Base-by-base conservation (phyloP, 371 early-diverging fungal genomes). In the Apophysomyces ossiformis region DNA sequence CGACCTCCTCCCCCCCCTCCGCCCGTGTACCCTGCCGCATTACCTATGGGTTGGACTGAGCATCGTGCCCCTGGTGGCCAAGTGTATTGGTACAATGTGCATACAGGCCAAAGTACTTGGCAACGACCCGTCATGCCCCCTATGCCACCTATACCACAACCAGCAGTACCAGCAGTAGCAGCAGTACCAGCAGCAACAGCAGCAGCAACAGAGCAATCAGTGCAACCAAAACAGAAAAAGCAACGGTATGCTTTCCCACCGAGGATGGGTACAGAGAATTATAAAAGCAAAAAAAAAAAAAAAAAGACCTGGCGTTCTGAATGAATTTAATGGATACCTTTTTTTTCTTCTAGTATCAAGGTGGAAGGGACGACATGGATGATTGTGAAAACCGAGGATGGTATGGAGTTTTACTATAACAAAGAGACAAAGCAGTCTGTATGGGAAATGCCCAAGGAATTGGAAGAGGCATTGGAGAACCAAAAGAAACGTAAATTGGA, bases 391-490 rank as follows among this genome's bases (percentile, higher is more conserved):
- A 93, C 94, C n/a, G 82, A 76, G 38, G 77, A 79, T 21, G 89
- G 90, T 26, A 84, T 90, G 58, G 93, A 93, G 32, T 93, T 92
- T 70, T 95, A 83, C 66, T 90, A 86, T 67, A 86, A 93, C 80
- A 74, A 85, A 44, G 82, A 86, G 11, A 90, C 89, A 1, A 88
- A 89, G 59, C 73, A 77, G 18, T 85, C 89, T 0, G 79, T 87
- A 12, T 95, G 95, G 95, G 89, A 90, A 35, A 77, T 86, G 57
- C 86, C 88, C 2, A 75, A 78, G 16, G 85, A 85, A 50, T 61
- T 85, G 21, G 74, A 83, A 38, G 78, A 77, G 18, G 70, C 84
- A 3, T 68, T 86, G 65, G 75, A 81, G 45, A 68, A 78, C 36
- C 58, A 80, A 56, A 74, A 72, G 63, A 71, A 64, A 26, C 46